Conservation (phyloP, 371 early-diverging fungal species). For the Dichotomocladium elegans region DNA sequence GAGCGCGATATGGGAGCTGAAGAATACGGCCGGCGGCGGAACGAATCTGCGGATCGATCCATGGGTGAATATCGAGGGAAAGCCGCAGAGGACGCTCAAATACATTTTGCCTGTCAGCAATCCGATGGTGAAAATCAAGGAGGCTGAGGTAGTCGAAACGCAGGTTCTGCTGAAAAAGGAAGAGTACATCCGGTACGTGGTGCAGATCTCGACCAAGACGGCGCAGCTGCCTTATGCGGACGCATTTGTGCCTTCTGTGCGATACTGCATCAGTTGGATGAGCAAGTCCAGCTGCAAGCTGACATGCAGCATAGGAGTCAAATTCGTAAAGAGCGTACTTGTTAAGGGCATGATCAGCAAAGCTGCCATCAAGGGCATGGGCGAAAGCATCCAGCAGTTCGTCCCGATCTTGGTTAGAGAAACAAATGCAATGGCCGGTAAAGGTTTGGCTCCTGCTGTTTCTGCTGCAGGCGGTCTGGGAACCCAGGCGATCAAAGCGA, state of each 20-base stretch:
- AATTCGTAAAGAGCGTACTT: conserved; percentile 52
- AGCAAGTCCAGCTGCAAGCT: conserved; percentile 40
- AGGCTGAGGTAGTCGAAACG: conserved; percentile 56
- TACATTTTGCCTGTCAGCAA: conserved; percentile 47
- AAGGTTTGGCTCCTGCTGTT: no score
- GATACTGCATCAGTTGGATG: conserved; percentile 56
- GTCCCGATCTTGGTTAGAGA: conserved; percentile 28
- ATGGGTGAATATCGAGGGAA: conserved; percentile 16
- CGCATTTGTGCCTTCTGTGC: conserved; percentile 53
- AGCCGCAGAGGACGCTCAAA: conserved; percentile 26
- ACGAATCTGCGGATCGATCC: conserved; percentile 4
- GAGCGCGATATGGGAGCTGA: conserved; percentile 41
- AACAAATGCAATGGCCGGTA: background rate
- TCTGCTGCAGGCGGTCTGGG: no score
- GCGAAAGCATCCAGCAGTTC: conserved; percentile 27
- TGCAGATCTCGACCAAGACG: conserved; percentile 42
- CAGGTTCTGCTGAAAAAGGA: conserved; percentile 48
- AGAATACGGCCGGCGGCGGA: conserved; percentile 41
- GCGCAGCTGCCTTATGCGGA: conserved; percentile 57
- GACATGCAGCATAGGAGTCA: conserved; percentile 47
- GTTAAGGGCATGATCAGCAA: conserved; percentile 48
- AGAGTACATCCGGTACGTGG: conserved; percentile 43
- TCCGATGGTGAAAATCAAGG: conserved; percentile 51
- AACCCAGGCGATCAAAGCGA: background rate
- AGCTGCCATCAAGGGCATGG: conserved; percentile 43